Base-by-base conservation (phyloP, 768 basidiomycete species). In the Tricholoma sp. region DNA sequence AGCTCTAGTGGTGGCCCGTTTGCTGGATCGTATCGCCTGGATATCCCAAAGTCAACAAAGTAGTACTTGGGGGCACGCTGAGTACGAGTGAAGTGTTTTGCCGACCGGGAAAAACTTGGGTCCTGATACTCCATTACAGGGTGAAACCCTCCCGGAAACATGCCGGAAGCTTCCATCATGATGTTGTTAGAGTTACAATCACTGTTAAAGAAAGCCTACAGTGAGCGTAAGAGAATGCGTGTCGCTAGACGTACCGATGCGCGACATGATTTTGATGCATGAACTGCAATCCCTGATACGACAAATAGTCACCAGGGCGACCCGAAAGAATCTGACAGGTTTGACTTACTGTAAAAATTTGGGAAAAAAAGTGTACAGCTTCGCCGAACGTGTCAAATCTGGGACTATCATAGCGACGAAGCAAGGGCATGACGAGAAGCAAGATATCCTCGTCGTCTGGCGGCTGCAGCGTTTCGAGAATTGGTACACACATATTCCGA, bases 401-500 rank as follows among this genome's bases (percentile, higher is more conserved):
- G 7, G 62, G 59, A 37, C 57, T 49, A 28, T 65, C 52, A 12
- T 37, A 63, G 6, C 32, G 4, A 6, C 59, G 50, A 2, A 71
- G 56, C 8, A 63, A 45, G 2, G 67, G 67, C 65, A 71, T 70
- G 4, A 69, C 67, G 3, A 70, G 17, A 13, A 65, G 54, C 12
- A 29, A 17, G 1, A 20, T 15, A 20, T 57, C 53, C 1, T 48
- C 54, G 17, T 65, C 62, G 39, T 65, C 61, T 10, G 57, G 63
- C 12, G 57, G 36, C 6, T 57, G 37, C 6, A 69, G 53, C 1
- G 57, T 47, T 4, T 66, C 65, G 20, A 61, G 57, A 17, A 72
- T 44, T 0, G 70, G 73, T 4, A 72, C 61, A 7, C 72, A 74
- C 44, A 69, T 70, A 31, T 74, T 78, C n/a, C 55, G 54, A 15